Percentiles rank a stretch among this genome's conserved stretches.
phyloP scores from a whole-genome alignment of 345 rosid genomes.

The Lumnitzera littorea region DNA sequence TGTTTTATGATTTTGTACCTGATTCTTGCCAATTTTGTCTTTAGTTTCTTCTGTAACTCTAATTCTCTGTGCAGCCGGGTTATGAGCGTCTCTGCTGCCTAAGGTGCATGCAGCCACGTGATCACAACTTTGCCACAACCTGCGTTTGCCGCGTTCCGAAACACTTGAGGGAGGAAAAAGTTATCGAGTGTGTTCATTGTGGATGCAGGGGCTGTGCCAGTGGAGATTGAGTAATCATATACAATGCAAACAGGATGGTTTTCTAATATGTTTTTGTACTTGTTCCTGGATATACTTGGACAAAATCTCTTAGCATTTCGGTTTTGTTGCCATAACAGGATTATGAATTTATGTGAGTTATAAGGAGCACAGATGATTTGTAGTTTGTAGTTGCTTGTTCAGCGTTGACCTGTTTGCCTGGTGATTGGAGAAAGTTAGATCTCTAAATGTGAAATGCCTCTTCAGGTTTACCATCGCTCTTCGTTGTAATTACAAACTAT shows the following conservation, averaged over 20 bases:
- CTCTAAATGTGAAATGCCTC: too few species aligned
- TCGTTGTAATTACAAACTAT: too few species aligned
- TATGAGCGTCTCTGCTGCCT: constrained; percentile 83
- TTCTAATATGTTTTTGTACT: not conserved
- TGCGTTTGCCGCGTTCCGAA: constrained; percentile 80
- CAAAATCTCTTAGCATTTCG: not conserved
- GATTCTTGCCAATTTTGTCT: not conserved
- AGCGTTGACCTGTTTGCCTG: too few species aligned
- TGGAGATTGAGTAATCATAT: constrained; percentile 37
- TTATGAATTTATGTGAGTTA: too few species aligned
- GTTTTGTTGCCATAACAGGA: too few species aligned
- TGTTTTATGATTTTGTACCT: too few species aligned
- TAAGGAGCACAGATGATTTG: too few species aligned
- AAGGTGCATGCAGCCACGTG: constrained; percentile 76
- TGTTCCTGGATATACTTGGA: constrained; percentile 1
- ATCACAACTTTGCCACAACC: constrained; percentile 79
- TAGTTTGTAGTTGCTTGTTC: too few species aligned
- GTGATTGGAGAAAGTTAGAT: too few species aligned
- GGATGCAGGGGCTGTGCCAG: constrained; percentile 83
- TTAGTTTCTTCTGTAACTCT: not conserved
- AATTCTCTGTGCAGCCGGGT: constrained; percentile 48
- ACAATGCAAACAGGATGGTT: not conserved
- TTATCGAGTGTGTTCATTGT: constrained; percentile 74
- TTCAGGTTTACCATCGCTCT: too few species aligned
- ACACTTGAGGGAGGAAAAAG: constrained; percentile 79